Percentiles rank a stretch among this genome's conserved stretches.
Conservation (phyloP, 305 asterid species). For the Fraxinus sp. region DNA sequence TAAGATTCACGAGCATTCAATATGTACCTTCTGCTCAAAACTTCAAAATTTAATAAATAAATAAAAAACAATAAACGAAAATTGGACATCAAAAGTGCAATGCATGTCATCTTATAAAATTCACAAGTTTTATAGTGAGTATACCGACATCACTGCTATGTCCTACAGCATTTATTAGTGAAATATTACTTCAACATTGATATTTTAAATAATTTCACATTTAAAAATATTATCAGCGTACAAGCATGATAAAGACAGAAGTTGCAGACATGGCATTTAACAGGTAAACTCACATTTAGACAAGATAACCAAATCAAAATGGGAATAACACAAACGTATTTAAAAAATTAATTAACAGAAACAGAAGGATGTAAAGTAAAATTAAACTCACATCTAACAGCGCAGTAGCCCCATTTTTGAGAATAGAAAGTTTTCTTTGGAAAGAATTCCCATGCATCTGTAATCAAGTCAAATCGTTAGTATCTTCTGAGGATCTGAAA, state of each 20-base stretch:
- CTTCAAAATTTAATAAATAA: not conserved
- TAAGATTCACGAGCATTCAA: not conserved
- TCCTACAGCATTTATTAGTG: not conserved
- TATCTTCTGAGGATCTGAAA: conserved; percentile 22
- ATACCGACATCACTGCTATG: not conserved
- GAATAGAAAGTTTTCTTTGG: conserved; percentile 78
- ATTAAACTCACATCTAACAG: conserved; percentile 58
- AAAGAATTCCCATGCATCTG: conserved; percentile 98
- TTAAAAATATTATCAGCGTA: not conserved
- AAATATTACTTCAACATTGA: not conserved
- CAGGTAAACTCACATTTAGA: not conserved
- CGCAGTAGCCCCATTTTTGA: conserved; percentile 69
- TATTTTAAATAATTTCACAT: not conserved
- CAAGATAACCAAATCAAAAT: not conserved
- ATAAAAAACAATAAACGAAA: not conserved
- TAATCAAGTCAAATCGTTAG: conserved; percentile 17
- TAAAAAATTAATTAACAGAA: not conserved
- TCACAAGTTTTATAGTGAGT: not conserved
- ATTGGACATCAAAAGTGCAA: not conserved
- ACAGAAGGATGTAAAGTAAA: conserved; percentile 2
- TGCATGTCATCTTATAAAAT: not conserved
- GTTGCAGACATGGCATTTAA: not conserved
- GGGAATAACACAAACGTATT: not conserved
- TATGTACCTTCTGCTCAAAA: not conserved
- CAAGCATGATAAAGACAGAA: not conserved